Percentiles rank a stretch among this genome's conserved stretches.
Evolutionary conservation across 805 yeast genomes (phyloP).

Genomic region (Jamesozyma gamospora): DNA sequence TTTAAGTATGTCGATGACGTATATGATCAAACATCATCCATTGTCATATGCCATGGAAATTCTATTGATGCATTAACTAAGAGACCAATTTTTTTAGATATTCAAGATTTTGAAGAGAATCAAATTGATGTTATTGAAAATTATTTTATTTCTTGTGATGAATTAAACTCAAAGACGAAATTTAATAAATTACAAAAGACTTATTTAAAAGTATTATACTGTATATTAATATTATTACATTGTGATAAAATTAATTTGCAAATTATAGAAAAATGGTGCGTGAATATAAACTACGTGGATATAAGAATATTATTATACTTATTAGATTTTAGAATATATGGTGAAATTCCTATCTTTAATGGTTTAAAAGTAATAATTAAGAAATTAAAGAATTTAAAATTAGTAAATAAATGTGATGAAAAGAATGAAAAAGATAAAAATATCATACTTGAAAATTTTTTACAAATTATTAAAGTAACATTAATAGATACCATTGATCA

Average conservation of each 20-base stretch:
- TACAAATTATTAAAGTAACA: conserved; percentile 2
- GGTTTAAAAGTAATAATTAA: conserved; percentile 18
- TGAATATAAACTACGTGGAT: conserved; percentile 12
- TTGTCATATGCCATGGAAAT: conserved; percentile 12
- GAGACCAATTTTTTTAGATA: conserved; percentile 15
- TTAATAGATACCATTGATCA: background rate
- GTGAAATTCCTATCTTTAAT: conserved; percentile 24
- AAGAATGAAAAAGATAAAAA: background rate
- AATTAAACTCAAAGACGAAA: conserved; percentile 6
- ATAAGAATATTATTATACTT: conserved; percentile 21
- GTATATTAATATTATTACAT: conserved; percentile 20
- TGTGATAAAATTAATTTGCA: conserved; percentile 13
- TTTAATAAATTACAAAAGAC: conserved; percentile 13
- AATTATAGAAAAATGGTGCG: conserved; percentile 16
- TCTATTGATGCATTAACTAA: conserved; percentile 13
- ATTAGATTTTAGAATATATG: conserved; percentile 18
- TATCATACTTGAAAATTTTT: background rate
- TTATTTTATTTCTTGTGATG: conserved; percentile 6
- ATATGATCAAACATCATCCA: conserved; percentile 12
- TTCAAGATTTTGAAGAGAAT: conserved; percentile 14
- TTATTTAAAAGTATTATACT: conserved; percentile 14
- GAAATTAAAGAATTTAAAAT: conserved; percentile 18
- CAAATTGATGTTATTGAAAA: conserved; percentile 15
- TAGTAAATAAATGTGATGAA: conserved; percentile 15
- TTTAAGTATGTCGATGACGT: conserved; percentile 12